phyloP scores from a whole-genome alignment of 2,329 filamentous ascomycete species.

The Fusarium irregulare region DNA sequence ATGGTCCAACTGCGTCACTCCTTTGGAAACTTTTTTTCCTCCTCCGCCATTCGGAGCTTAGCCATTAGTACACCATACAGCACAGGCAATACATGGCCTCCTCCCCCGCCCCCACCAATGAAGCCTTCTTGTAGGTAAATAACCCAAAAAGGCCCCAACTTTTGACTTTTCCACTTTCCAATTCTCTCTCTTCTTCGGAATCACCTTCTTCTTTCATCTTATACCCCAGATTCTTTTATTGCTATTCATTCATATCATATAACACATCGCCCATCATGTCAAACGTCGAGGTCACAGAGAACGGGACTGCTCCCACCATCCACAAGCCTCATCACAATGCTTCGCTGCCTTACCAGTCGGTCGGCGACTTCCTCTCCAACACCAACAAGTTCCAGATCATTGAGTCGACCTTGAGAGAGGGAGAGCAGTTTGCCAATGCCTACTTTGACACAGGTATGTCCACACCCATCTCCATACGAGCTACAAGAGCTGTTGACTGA shows the following conservation, averaged over 20 bases:
- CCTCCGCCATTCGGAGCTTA: constrained; percentile 16
- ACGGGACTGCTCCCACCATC: constrained; percentile 2
- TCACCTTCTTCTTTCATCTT: constrained; percentile 10
- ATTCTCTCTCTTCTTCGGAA: constrained; percentile 3
- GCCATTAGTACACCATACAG: constrained; percentile 6
- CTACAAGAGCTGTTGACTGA: not conserved
- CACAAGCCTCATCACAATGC: constrained; percentile 13
- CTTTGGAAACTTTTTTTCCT: constrained; percentile 10
- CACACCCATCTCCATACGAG: too few species aligned
- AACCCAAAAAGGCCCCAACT: constrained; percentile 5
- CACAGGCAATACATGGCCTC: not conserved
- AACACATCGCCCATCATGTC: constrained; percentile 2
- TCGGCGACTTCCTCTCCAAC: constrained; percentile 40
- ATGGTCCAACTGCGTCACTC: constrained; percentile 5
- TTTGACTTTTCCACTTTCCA: constrained; percentile 6
- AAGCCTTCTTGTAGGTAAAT: constrained; percentile 13
- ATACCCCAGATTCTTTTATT: constrained; percentile 1
- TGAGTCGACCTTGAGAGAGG: constrained; percentile 41
- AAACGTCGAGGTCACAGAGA: constrained; percentile 2
- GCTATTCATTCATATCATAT: not conserved
- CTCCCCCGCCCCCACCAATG: constrained; percentile 13
- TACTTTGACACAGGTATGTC: constrained; percentile 48
- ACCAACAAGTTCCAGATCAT: constrained; percentile 41
- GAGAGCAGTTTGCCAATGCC: constrained; percentile 70
- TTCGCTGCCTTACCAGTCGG: constrained; percentile 13